These are phyloP conservation scores for Mortierella sp. DNA, from an alignment of 371 early-diverging fungal genomes.

Conservation along the genomic window DNA sequence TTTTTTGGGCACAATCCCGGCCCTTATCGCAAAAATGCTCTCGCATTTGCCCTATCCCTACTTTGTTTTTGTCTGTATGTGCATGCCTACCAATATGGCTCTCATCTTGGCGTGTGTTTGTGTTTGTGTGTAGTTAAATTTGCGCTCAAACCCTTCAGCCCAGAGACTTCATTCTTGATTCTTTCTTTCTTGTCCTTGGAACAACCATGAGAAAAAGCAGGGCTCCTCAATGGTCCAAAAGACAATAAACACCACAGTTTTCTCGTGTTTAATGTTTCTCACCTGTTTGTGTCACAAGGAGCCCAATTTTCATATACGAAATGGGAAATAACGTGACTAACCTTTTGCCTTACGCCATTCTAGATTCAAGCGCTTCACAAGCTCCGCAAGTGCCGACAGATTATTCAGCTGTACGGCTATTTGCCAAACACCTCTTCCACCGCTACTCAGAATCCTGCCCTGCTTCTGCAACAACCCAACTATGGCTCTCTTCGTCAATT, in stretches of 20 bases:
- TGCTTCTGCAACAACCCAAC: slow-evolving; percentile 49
- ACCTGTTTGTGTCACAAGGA: neutral
- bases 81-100: slow-evolving; percentile 3
- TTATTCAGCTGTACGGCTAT: slow-evolving; percentile 55
- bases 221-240: neutral
- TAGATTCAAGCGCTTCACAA: slow-evolving; percentile 54
- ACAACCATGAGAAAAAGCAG: neutral
- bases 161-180: neutral
- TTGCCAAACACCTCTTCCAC: slow-evolving; percentile 36
- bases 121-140: neutral
- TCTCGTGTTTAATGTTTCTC: neutral
- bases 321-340: slow-evolving; percentile 6
- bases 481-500: slow-evolving; percentile 55
- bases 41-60: neutral
- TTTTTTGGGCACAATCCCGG: slow-evolving; percentile 36
- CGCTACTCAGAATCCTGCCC: slow-evolving; percentile 36
- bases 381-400: slow-evolving; percentile 51
- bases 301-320: neutral
- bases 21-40: neutral
- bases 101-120: slow-evolving; percentile 8
- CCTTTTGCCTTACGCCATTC: neutral
- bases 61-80: neutral
- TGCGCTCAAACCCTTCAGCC: slow-evolving; percentile 6
- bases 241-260: neutral
- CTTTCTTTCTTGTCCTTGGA: neutral